phyloP scores from a whole-genome alignment of 768 basidiomycete species.

The Amanita jacksonii region DNA sequence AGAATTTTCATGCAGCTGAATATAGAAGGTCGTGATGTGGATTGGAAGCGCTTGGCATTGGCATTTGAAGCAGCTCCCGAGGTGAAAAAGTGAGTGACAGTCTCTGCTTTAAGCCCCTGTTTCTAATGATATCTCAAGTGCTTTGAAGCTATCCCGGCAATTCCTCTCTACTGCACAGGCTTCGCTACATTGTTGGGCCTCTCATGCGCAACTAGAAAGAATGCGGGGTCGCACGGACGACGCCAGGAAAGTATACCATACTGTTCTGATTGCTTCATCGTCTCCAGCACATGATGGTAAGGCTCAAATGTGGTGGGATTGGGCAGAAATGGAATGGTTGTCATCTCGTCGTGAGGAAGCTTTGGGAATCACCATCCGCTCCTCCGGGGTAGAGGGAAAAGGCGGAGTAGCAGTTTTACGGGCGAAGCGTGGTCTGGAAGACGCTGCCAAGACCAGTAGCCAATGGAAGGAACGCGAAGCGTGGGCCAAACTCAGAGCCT shows the following conservation, averaged over 20 bases:
- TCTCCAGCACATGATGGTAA: conserved; percentile 24
- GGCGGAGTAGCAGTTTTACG: conserved; percentile 49
- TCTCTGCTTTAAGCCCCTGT: no score
- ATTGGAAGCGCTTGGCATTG: conserved; percentile 59
- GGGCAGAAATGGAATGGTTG: conserved; percentile 83
- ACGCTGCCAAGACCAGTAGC: conserved; percentile 21
- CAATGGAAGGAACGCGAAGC: conserved; percentile 49
- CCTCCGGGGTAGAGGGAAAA: conserved; percentile 42
- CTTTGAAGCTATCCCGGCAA: conserved; percentile 56
- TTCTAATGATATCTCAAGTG: no score
- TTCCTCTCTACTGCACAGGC: conserved; percentile 48
- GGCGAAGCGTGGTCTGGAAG: conserved; percentile 55
- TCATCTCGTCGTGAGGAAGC: conserved; percentile 38
- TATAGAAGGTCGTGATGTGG: conserved; percentile 35
- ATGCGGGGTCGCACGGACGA: conserved; percentile 55
- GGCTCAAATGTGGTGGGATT: conserved; percentile 65
- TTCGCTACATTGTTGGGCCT: conserved; percentile 59
- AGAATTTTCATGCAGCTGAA: conserved; percentile 51
- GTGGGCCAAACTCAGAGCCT: conserved; percentile 56
- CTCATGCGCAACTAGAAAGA: conserved; percentile 67
- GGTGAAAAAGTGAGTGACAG: conserved; percentile 47
- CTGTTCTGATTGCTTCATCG: conserved; percentile 41
- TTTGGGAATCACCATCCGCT: conserved; percentile 41
- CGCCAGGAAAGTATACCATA: conserved; percentile 71
- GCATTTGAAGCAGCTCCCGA: conserved; percentile 58